Percentiles rank a stretch among this genome's conserved stretches.
phyloP scores from a whole-genome alignment of 306 rosid species.

The Fragaria ananassa region DNA sequence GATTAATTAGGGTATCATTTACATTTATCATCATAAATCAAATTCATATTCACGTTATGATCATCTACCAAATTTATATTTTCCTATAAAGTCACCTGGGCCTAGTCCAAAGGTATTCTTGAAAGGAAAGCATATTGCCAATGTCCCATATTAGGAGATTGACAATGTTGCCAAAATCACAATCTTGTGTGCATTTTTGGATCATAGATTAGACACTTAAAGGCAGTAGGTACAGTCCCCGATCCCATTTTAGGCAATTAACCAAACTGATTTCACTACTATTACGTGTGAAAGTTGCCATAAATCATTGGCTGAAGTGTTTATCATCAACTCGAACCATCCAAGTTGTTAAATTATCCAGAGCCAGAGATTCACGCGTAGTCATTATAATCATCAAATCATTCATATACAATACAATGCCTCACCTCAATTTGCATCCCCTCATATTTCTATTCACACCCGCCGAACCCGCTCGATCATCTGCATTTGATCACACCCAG shows the following conservation, averaged over 20 bases:
- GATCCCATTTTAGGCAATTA: not conserved
- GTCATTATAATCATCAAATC: conserved; percentile 1
- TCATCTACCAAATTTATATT: not conserved
- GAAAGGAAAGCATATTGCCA: not conserved
- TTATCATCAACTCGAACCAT: conserved; percentile 15
- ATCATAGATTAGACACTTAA: not conserved
- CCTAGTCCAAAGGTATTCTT: not conserved
- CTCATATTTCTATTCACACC: not conserved
- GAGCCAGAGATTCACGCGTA: conserved; percentile 14
- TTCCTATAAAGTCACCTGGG: not conserved
- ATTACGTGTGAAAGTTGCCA: conserved; percentile 29
- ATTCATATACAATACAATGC: not conserved
- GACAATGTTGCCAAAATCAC: not conserved
- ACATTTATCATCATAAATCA: not conserved
- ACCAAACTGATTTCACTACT: not conserved
- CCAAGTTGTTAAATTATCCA: conserved; percentile 6
- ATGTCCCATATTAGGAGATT: not conserved
- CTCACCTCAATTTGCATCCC: conserved; percentile 1
- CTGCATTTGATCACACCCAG: conserved; percentile 10
- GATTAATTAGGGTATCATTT: no score
- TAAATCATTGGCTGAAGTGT: conserved; percentile 14
- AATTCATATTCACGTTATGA: not conserved
- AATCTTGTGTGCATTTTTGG: not conserved
- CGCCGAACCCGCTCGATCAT: conserved; percentile 12
- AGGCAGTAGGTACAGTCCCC: not conserved